Conservation (phyloP, 768 basidiomycete genomes). For the Mycena olivaceomarginata region DNA sequence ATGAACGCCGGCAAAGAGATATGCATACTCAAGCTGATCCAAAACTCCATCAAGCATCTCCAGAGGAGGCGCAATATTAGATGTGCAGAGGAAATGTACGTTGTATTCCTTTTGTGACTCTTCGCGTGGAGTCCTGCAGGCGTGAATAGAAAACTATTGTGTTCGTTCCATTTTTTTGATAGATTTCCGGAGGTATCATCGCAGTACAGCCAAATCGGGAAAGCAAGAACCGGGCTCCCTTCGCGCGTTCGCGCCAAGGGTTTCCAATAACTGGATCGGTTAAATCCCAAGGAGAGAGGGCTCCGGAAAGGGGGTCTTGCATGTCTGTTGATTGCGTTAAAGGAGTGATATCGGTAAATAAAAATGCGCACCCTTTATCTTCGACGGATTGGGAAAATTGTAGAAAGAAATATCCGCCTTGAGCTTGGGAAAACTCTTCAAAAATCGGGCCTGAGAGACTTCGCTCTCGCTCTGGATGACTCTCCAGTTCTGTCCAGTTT, state of each 20-base stretch:
- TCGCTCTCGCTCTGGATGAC: constrained; percentile 37
- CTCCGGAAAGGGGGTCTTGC: background rate
- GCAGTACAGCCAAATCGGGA: no score
- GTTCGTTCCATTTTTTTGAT: no score
- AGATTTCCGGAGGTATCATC: no score
- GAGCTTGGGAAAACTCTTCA: constrained; percentile 31
- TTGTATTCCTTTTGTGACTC: constrained; percentile 56
- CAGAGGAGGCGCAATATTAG: no score
- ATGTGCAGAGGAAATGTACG: constrained; percentile 48
- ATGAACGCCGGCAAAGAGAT: no score
- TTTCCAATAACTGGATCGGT: constrained; percentile 47
- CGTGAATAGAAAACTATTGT: no score
- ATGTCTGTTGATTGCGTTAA: background rate
- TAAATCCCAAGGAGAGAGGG: background rate
- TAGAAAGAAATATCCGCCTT: constrained; percentile 17
- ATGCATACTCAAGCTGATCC: constrained; percentile 55
- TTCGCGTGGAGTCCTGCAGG: constrained; percentile 57
- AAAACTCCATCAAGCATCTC: constrained; percentile 66
- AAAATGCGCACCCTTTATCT: constrained; percentile 29
- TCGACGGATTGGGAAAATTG: constrained; percentile 13
- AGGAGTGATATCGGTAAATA: background rate
- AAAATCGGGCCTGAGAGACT: constrained; percentile 30
- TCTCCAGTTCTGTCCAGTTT: constrained; percentile 36
- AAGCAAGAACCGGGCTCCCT: constrained; percentile 52
- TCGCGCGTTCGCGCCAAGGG: constrained; percentile 50